Conservation (phyloP, 2,329 filamentous ascomycete species). For the Xylaria sp. region DNA sequence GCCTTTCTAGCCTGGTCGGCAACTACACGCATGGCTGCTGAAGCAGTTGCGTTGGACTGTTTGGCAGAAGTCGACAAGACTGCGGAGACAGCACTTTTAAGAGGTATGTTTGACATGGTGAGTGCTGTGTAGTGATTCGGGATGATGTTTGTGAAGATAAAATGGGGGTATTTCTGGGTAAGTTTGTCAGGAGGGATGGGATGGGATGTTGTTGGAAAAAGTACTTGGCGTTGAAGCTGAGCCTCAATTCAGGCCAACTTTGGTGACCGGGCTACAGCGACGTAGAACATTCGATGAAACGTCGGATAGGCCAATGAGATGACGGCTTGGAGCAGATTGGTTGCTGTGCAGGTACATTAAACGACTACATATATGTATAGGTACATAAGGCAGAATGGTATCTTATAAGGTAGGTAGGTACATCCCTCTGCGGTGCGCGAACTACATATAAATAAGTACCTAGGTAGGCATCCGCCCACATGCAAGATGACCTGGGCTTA, state of each 20-base stretch:
- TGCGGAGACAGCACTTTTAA: not conserved
- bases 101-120: not conserved
- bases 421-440: not conserved
- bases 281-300: slow-evolving; percentile 10
- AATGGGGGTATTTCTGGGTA: not conserved
- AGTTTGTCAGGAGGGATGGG: not conserved
- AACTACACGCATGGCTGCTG: not conserved
- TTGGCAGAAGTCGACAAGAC: not conserved
- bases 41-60: not conserved
- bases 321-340: not conserved
- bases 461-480: too few species aligned
- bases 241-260: slow-evolving; percentile 12
- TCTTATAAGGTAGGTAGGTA: not conserved
- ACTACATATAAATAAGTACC: not conserved
- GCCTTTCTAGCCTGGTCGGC: slow-evolving; percentile 8
- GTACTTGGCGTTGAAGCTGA: slow-evolving; percentile 1
- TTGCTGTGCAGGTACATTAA: not conserved
- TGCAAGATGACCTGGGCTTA: too few species aligned
- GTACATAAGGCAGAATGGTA: too few species aligned
- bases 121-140: not conserved
- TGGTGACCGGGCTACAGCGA: not conserved
- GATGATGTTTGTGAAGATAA: not conserved
- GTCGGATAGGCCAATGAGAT: not conserved
- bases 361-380: not conserved
- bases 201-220: not conserved